Percentiles rank a stretch among this genome's conserved stretches.
phyloP scores from a whole-genome alignment of 2,329 filamentous ascomycete genomes.

The Fusarium algeriense region DNA sequence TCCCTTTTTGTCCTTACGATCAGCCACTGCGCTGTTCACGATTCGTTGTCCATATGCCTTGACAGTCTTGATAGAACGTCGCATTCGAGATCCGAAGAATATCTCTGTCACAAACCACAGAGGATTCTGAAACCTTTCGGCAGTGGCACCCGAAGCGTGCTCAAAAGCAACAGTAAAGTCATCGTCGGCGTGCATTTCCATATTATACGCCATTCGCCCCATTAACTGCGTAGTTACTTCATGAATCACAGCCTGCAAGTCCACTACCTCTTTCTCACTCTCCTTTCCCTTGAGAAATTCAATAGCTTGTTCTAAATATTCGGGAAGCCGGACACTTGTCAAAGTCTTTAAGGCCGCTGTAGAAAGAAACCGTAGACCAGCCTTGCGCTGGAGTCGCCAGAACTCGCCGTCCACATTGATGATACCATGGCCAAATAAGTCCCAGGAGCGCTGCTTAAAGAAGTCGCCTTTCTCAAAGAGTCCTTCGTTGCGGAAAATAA shows the following conservation, averaged over 20 bases:
- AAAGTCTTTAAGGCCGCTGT: constrained; percentile 68
- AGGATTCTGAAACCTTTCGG: constrained; percentile 74
- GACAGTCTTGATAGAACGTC: constrained; percentile 62
- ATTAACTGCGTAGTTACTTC: constrained; percentile 75
- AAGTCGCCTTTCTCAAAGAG: constrained; percentile 73
- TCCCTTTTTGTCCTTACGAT: constrained; percentile 38
- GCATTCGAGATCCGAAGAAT: constrained; percentile 60
- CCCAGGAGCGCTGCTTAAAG: constrained; percentile 70
- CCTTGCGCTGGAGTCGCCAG: constrained; percentile 73
- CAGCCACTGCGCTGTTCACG: constrained; percentile 65
- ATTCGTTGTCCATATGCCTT: constrained; percentile 69
- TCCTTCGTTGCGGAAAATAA: constrained; percentile 70
- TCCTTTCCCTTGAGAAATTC: constrained; percentile 52
- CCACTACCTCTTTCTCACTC: constrained; percentile 53
- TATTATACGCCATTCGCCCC: constrained; percentile 77
- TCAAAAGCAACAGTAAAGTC: constrained; percentile 73
- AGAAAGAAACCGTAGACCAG: constrained; percentile 70
- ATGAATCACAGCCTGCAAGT: constrained; percentile 71
- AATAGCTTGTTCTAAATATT: constrained; percentile 62
- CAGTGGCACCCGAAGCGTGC: constrained; percentile 69
- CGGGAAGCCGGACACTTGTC: constrained; percentile 68
- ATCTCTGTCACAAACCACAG: constrained; percentile 71
- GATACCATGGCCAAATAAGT: constrained; percentile 74
- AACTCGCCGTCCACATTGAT: constrained; percentile 75
- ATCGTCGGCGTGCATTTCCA: constrained; percentile 74